A percentile compares a stretch with the other conserved stretches of the same genome.
These are phyloP conservation scores for Scedosporium dehoogii DNA, from an alignment of 2,329 filamentous ascomycete genomes.

Conservation along the genomic window DNA sequence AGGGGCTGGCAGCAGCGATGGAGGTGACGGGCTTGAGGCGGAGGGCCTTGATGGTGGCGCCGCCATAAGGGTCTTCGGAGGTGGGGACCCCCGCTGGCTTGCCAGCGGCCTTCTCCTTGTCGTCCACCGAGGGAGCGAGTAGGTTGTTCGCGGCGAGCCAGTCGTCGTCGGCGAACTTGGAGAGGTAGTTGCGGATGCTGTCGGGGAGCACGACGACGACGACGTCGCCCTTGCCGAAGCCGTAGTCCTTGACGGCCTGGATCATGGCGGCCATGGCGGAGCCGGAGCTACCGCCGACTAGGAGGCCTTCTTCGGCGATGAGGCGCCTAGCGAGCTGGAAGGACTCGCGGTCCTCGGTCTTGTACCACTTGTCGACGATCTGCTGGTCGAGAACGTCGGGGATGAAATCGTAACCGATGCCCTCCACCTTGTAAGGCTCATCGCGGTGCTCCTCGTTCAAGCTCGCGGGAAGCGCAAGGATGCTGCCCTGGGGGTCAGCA, in stretches of 20 bases:
- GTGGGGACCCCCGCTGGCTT: constrained; percentile 29
- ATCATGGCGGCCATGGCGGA: constrained; percentile 80
- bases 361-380: constrained; percentile 89
- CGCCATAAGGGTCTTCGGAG: constrained; percentile 58
- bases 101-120: constrained; percentile 23
- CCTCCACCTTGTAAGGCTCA: constrained; percentile 92
- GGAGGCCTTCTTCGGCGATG: constrained; percentile 86
- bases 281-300: constrained; percentile 89
- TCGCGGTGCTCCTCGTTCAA: constrained; percentile 76
- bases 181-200: constrained; percentile 93
- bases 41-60: constrained; percentile 71
- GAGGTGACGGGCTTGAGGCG: constrained; percentile 91
- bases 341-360: constrained; percentile 87
- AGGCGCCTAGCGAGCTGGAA: constrained; percentile 84
- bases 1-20: constrained; percentile 58
- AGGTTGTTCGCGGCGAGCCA: constrained; percentile 97
- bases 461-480: constrained; percentile 69
- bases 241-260: constrained; percentile 64
- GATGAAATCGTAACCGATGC: constrained; percentile 97
- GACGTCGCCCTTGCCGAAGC: constrained; percentile 72
- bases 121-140: constrained; percentile 45
- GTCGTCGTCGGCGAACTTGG: constrained; percentile 98
- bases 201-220: constrained; percentile 89
- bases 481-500: constrained; percentile 85
- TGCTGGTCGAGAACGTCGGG: constrained; percentile 81